Base-by-base conservation (phyloP, 495 filamentous ascomycete species). In the Penicillium dipodomyicola region DNA sequence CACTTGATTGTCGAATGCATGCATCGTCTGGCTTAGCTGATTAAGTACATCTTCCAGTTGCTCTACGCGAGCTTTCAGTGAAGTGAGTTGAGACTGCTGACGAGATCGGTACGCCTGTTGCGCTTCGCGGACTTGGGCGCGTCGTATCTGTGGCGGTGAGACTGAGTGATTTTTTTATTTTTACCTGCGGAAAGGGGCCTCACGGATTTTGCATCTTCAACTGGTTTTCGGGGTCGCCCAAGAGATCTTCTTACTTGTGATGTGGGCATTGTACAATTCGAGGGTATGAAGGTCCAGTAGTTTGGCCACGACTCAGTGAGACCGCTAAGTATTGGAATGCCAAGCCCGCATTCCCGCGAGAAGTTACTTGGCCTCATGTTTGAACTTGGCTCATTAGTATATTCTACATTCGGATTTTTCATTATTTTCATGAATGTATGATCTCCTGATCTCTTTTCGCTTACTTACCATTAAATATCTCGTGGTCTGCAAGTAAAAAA, bases 101-200 rank as follows among this genome's bases (percentile, higher is more conserved):
- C 63, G 60, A 14, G 57, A 60, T 48, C 63, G 57, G 45, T 65
- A 65, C 11, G 63, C 46, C 37, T 60, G 43, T 29, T 65, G 63
- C 5, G 63, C 63, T 39, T 65, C 59, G 23, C 62, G 62, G 10
- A 65, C 49, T 39, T 62, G 62, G 8, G 42, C 51, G 37, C 62
- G 46, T 42, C 62, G 55, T 27, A 25, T 45, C 59, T 65, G 50
- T 41, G 9, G 22, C 5, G 5, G 32, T 51, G 12, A 51, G 32
- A 23, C 47, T 1, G 4, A 40, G 14, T 46, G 6, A 7, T 15
- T 8, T 12, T 29, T 10, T 46, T 12, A 7, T 15, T 8, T 12
- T 29, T 10, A 15, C 15, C 29, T 29, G 6, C 8, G 17, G 9
- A 8, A 51, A 27, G 17, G 14, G 7, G 15, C 7, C 49, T 37